These are phyloP conservation scores for Phytopythium litorale DNA, from an alignment of 352 stramenopile genomes.

Conservation along the genomic window DNA sequence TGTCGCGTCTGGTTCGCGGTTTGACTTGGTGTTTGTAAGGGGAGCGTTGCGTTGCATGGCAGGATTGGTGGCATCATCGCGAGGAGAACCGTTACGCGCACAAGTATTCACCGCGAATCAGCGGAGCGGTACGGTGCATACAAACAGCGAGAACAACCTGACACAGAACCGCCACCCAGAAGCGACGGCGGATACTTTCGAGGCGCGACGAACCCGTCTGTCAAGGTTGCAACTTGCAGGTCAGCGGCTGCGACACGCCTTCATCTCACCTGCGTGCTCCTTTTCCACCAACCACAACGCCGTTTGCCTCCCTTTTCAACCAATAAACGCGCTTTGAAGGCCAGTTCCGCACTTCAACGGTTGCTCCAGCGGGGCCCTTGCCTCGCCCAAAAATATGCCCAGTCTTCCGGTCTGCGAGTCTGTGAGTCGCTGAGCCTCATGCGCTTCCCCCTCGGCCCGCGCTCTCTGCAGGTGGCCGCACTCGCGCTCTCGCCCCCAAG, in stretches of 20 bases:
- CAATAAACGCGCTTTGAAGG: background rate
- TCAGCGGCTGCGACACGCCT: background rate
- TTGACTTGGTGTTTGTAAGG: background rate
- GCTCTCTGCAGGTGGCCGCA: too few species aligned
- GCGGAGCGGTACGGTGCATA: background rate
- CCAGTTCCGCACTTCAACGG: slow-evolving; percentile 1
- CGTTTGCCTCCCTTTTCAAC: background rate
- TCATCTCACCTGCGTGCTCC: background rate
- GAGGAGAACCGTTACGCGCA: background rate
- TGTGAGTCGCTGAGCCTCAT: too few species aligned
- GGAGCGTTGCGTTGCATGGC: too few species aligned
- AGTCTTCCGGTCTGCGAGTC: slow-evolving; percentile 1
- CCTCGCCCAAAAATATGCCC: slow-evolving; percentile 32
- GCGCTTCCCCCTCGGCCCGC: too few species aligned
- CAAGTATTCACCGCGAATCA: background rate
- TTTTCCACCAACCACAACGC: background rate
- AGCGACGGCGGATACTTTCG: background rate
- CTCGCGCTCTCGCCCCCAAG: too few species aligned
- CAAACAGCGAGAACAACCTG: background rate
- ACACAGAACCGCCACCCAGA: slow-evolving; percentile 1
- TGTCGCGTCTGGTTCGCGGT: background rate
- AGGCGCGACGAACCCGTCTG: background rate
- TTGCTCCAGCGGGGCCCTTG: too few species aligned
- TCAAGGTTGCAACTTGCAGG: background rate
- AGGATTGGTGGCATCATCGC: background rate